Base-by-base conservation (phyloP, 495 filamentous ascomycete genomes). In the Neurospora sp. region DNA sequence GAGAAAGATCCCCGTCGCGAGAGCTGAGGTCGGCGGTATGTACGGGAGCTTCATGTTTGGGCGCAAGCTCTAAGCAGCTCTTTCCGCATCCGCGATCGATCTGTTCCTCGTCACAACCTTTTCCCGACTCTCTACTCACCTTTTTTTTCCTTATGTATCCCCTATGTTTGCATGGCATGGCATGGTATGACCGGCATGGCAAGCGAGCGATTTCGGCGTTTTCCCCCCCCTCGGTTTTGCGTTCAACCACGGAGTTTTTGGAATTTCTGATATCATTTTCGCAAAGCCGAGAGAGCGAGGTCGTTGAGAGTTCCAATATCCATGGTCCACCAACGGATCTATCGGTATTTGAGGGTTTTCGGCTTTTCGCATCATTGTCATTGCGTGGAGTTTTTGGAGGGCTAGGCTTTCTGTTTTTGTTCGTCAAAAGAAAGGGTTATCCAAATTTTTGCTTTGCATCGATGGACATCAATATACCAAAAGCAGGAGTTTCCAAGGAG, bases 21-120 rank as follows among this genome's bases (percentile, higher is more conserved):
- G 85, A 44, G 89, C 90, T 8, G 92, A 94, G 75, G 92, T 96
- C 3, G 92, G 91, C 14, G 93, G 93, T 31, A 89, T 97, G 82
- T 96, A 96, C 79, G 93, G 92, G 61, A 90, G 89, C 74, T 96
- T 92, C 80, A 94, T 94, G 89, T 96, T 94, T 76, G 84, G 82
- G 75, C 77, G 85, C 44, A 82, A 84, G 77, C 74, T 86, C 38
- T 86, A 75, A 82, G 37, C 8, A 35, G 16, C 61, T 41, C 73
- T 40, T 73, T 41, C 5, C 9, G 18, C n/a, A 69, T 39, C 18
- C 35, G 35, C 31, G n/a, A 59, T 37, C 16, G 35, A 40, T 14
- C 41, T 71, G 20, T 38, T 38, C 20, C 39, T 66, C 70, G 31
- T 39, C 70, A 66, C 2, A 61, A 37, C 53, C 12, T 66, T 37